Percentiles rank a stretch among this genome's conserved stretches.
phyloP scores from a whole-genome alignment of 306 rosid species.

The Spatholobus suberectus region DNA sequence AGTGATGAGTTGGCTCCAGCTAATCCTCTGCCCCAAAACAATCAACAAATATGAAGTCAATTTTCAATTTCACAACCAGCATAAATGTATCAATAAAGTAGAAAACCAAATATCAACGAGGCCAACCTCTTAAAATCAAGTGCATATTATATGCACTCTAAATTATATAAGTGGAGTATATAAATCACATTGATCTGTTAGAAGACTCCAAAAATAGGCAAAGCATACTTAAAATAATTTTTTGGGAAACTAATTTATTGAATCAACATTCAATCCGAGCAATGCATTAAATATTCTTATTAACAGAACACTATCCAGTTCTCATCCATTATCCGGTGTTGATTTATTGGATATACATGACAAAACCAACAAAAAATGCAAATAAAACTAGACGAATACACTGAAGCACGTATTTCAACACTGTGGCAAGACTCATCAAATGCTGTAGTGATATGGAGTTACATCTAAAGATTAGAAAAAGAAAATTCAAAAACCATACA shows the following conservation, averaged over 20 bases:
- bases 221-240: background rate
- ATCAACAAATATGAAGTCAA: constrained; percentile 21
- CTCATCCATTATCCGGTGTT: background rate
- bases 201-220: background rate
- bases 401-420: background rate
- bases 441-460: background rate
- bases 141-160: constrained; percentile 15
- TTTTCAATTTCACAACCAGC: constrained; percentile 18
- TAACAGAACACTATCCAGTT: constrained; percentile 1
- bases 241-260: background rate
- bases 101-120: background rate
- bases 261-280: constrained; percentile 18
- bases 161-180: background rate
- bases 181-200: too few species aligned
- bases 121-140: background rate
- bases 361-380: constrained; percentile 8
- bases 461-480: background rate
- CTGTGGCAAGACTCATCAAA: constrained; percentile 1
- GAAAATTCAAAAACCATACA: background rate
- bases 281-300: too few species aligned
- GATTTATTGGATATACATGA: background rate
- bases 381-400: background rate
- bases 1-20: constrained; percentile 38
- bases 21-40: constrained; percentile 56
- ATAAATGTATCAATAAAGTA: constrained; percentile 10